Conservation (phyloP, 257 asterid genomes). For the Sherardia arvensis region DNA sequence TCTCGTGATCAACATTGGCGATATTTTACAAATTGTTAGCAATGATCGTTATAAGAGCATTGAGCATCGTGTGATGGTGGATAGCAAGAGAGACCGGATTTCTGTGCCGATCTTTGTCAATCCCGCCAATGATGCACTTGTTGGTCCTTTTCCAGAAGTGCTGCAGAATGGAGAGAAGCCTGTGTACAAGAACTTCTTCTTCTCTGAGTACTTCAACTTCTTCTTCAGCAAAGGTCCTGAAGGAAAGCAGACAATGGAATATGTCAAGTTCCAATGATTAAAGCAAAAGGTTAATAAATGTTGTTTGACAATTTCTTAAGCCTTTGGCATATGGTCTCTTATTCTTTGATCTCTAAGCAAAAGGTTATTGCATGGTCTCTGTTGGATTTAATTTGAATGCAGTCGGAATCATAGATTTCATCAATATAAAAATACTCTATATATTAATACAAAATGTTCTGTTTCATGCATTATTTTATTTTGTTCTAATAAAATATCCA, state of each 20-base stretch:
- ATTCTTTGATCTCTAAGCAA: not conserved
- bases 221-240: constrained; percentile 48
- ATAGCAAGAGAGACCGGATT: constrained; percentile 26
- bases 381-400: too few relatives aligned
- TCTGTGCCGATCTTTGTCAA: constrained; percentile 42
- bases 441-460: too few relatives aligned
- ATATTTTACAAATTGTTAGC: constrained; percentile 44
- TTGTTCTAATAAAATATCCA: too few relatives aligned
- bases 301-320: not conserved
- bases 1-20: constrained; percentile 38
- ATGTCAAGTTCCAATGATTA: constrained; percentile 28
- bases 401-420: too few relatives aligned
- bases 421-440: too few relatives aligned
- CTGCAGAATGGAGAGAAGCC: constrained; percentile 34
- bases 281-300: not conserved
- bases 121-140: constrained; percentile 27
- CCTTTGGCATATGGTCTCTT: not conserved
- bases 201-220: constrained; percentile 40
- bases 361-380: too few relatives aligned
- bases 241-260: constrained; percentile 40
- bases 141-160: constrained; percentile 36
- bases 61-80: constrained; percentile 44
- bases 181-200: constrained; percentile 27
- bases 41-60: constrained; percentile 42
- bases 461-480: too few relatives aligned